Percentiles rank a stretch among this genome's conserved stretches.
Conservation (phyloP, 345 rosid species). For the Rhodamnia argentea region DNA sequence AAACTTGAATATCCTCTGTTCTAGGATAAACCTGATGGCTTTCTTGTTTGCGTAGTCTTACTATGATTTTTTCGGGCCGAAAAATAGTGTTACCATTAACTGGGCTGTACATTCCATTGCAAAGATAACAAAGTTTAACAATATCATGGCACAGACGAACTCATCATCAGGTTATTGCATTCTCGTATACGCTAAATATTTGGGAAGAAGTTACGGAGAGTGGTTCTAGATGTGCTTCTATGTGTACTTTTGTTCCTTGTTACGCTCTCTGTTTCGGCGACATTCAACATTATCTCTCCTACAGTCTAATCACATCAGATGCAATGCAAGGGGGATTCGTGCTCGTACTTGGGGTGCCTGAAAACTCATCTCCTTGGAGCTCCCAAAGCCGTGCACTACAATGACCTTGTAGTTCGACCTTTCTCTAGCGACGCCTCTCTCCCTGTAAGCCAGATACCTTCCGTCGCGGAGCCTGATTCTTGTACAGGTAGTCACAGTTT, state of each 20-base stretch:
- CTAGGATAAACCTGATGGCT: background rate
- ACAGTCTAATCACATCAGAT: background rate
- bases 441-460: constrained; percentile 71
- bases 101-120: background rate
- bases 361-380: constrained; percentile 91
- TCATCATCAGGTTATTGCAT: background rate
- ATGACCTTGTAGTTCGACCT: constrained; percentile 52
- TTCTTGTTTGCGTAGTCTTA: background rate
- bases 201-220: background rate
- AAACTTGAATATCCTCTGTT: constrained; percentile 5
- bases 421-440: constrained; percentile 55
- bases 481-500: background rate
- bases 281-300: background rate
- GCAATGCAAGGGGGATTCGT: background rate
- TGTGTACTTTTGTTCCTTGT: background rate
- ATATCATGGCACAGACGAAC: background rate
- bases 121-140: background rate
- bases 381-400: constrained; percentile 84
- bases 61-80: background rate
- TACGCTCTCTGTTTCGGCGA: background rate
- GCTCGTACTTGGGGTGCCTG: constrained; percentile 53
- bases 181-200: background rate
- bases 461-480: constrained; percentile 71
- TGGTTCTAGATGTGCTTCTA: background rate
- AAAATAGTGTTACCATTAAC: background rate